A percentile compares a stretch with the other conserved stretches of the same genome.
Conservation (phyloP, 345 rosid genomes). For the Adansonia digitata region DNA sequence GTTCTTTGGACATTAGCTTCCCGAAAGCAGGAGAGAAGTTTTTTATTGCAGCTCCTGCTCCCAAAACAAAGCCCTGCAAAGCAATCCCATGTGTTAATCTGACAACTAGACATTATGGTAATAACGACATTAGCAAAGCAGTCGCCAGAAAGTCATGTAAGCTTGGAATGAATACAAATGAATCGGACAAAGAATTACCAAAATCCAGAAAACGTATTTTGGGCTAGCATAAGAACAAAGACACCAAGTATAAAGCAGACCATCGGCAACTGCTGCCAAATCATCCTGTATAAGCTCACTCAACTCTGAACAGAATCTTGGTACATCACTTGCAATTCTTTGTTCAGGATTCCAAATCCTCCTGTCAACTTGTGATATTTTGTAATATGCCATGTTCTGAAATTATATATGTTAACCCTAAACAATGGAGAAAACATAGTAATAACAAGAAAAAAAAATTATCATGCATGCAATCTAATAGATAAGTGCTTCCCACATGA, state of each 20-base stretch:
- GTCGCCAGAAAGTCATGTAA: neutral
- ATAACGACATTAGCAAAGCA: neutral
- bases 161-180: neutral
- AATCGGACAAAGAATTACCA: conserved; percentile 46
- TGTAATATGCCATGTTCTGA: conserved; percentile 99
- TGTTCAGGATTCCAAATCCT: conserved; percentile 93
- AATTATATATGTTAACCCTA: conserved; percentile 18
- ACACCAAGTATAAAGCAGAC: conserved; percentile 89
- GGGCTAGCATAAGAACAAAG: conserved; percentile 97
- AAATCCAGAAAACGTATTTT: conserved; percentile 85
- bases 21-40: conserved; percentile 96
- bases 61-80: conserved; percentile 79
- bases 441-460: neutral
- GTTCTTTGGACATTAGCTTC: conserved; percentile 86
- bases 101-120: conserved; percentile 1
- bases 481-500: neutral
- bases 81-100: conserved; percentile 16
- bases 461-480: neutral
- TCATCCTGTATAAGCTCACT: conserved; percentile 93
- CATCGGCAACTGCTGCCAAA: conserved; percentile 82
- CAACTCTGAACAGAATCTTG: conserved; percentile 90
- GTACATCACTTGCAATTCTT: conserved; percentile 92
- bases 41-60: conserved; percentile 80
- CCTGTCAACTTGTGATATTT: conserved; percentile 92
- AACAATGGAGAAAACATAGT: conserved; percentile 6